Evolutionary conservation across 2,329 filamentous ascomycete genomes (phyloP), one percentile per base, ranked within the genome.

Genomic region (Fusarium tricinctum): DNA sequence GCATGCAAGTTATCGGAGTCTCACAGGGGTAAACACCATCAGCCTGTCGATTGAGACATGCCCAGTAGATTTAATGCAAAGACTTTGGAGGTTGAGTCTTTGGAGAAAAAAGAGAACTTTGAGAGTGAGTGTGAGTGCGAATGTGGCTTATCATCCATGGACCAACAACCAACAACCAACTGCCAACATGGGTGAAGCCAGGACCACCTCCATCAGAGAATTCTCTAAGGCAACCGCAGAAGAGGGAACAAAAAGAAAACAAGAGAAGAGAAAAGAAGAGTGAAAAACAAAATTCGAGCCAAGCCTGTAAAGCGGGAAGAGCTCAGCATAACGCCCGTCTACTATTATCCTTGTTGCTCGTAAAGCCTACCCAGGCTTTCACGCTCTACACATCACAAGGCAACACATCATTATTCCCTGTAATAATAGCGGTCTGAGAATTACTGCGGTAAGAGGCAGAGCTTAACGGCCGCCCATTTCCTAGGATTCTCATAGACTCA

Each of bases 21-120:
- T 53, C 47, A 38, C 55, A 33, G 20, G 42, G 42, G 40, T 17
- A n/a, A 32, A 20, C 10, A 14, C 10, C 9, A n/a, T 10, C 9
- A n/a, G 2, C 35, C 35, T 38, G 17, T 8, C 8, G 17, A 38
- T n/a, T 38, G 17, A 38, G 35, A n/a, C 35, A 38, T 38, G 9
- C 5, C 9, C 17, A n/a, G 17, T 38, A 38, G 17, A 38, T 10
- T n/a, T 5, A 19, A 8, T 33, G 30, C 7, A 6, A 14, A 33
- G 30, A 33, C 30, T 33, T 14, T 7, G 28, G 10, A 12, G 12
- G 10, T 30, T 30, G 28, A 12, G 10, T 30, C 28, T 30, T 30
- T 7, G 8, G 43, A 47, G 56, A 35, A n/a, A 56, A 59, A 51
- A 56, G 42, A 28, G 33, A 56, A 56, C 47, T 23, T 38, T n/a